Evolutionary conservation across 139 green algal genomes (phyloP).

Genomic region (Edaphochlamys debaryana): DNA sequence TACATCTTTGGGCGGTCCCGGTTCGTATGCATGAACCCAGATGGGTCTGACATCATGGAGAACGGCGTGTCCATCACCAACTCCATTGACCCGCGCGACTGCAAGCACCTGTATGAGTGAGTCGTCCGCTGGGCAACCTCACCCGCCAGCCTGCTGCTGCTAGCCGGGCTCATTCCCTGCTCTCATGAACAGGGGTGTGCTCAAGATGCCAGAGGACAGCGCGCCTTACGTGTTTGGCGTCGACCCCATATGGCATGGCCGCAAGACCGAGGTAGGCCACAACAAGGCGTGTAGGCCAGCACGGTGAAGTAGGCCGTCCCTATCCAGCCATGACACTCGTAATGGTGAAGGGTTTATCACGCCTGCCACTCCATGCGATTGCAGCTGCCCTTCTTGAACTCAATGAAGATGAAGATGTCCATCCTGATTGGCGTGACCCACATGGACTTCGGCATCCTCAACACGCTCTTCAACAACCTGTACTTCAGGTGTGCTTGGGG

Average conservation of each 20-base stretch:
- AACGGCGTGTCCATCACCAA: slow-evolving; percentile 4
- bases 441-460: slow-evolving; percentile 97
- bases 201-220: slow-evolving; percentile 3
- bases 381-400: slow-evolving; percentile 95
- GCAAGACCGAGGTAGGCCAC: slow-evolving; percentile 82
- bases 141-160: too few species aligned
- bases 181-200: background rate
- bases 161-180: too few species aligned
- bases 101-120: slow-evolving; percentile 4
- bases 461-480: slow-evolving; percentile 92
- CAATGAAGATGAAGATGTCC: slow-evolving; percentile 99
- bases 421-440: slow-evolving; percentile 94
- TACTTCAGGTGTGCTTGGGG: slow-evolving; percentile 38
- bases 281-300: too few species aligned
- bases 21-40: slow-evolving; percentile 19
- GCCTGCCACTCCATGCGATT: too few species aligned
- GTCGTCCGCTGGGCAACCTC: too few species aligned
- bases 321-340: too few species aligned
- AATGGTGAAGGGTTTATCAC: too few species aligned
- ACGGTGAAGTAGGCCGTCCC: too few species aligned
- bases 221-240: slow-evolving; percentile 87
- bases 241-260: slow-evolving; percentile 96
- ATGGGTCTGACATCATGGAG: background rate
- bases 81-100: slow-evolving; percentile 22
- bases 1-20: slow-evolving; percentile 82